Conservation (phyloP, 441 rosid genomes). For the Pelargonium cotyledonis region DNA sequence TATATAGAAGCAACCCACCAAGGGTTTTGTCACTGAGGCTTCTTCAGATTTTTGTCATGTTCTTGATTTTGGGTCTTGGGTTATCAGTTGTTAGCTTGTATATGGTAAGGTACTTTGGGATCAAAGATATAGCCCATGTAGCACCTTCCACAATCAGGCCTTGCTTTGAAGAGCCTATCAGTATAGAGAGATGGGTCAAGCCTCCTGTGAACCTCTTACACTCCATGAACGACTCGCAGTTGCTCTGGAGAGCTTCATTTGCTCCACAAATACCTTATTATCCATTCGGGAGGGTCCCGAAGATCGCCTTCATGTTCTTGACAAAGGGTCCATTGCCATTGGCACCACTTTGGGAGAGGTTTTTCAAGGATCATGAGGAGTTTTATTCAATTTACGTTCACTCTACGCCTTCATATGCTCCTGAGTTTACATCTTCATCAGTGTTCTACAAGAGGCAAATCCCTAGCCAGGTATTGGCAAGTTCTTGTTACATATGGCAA, state of each 20-base stretch:
- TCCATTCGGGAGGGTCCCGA: constrained; percentile 62
- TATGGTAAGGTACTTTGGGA: constrained; percentile 37
- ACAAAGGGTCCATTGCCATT: constrained; percentile 70
- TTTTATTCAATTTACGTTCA: constrained; percentile 60
- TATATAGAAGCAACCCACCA: constrained; percentile 33
- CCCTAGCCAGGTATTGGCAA: constrained; percentile 74
- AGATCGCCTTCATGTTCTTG: constrained; percentile 78
- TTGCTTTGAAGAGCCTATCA: constrained; percentile 30
- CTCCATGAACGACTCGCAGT: constrained; percentile 52
- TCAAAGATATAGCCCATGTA: constrained; percentile 30
- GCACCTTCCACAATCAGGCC: constrained; percentile 41
- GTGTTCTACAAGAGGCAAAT: constrained; percentile 64
- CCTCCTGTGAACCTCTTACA: constrained; percentile 53
- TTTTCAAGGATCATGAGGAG: constrained; percentile 52
- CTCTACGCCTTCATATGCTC: constrained; percentile 46
- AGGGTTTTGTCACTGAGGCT: constrained; percentile 45
- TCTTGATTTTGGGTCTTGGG: constrained; percentile 53
- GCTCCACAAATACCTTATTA: constrained; percentile 41
- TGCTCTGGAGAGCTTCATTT: constrained; percentile 70
- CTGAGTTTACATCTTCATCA: constrained; percentile 43
- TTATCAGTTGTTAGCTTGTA: constrained; percentile 54
- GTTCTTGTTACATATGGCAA: neutral
- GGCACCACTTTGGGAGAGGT: constrained; percentile 75
- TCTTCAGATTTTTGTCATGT: constrained; percentile 46
- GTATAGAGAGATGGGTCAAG: constrained; percentile 44